A percentile compares a stretch with the other conserved stretches of the same genome.
These are phyloP conservation scores for Helianthus tuberosus DNA, from an alignment of 129 eudicot genomes.

Conservation along the genomic window DNA sequence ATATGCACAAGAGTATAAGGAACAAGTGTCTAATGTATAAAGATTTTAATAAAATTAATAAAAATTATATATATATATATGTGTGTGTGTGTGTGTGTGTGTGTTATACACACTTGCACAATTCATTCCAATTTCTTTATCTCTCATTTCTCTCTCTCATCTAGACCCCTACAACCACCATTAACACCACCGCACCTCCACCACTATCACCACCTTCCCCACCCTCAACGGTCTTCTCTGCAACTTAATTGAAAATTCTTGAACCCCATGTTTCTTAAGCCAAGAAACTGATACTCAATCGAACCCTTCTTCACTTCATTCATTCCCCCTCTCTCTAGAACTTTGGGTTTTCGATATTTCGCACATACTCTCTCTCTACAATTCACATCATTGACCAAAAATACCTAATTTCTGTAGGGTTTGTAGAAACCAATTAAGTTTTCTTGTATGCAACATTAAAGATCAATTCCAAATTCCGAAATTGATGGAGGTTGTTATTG, in stretches of 20 bases:
- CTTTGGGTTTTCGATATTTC: conserved; percentile 22
- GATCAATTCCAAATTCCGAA: conserved; percentile 21
- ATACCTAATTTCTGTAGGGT: conserved; percentile 4
- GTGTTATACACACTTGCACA: too few species aligned
- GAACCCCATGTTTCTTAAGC: neutral
- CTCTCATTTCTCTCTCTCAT: too few species aligned
- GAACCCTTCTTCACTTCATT: neutral
- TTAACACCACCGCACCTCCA: too few species aligned
- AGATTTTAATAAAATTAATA: too few species aligned
- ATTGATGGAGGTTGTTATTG: conserved; percentile 66
- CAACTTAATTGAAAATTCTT: conserved; percentile 32
- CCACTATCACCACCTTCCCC: too few species aligned
- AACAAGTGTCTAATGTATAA: too few species aligned
- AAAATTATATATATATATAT: too few species aligned
- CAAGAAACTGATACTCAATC: neutral
- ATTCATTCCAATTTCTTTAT: too few species aligned
- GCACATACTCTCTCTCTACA: conserved; percentile 2
- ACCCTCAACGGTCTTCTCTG: conserved; percentile 46
- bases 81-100: too few species aligned
- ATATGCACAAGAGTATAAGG: too few species aligned
- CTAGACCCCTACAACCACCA: too few species aligned
- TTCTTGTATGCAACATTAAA: conserved; percentile 32
- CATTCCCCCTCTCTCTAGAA: neutral
- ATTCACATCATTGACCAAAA: neutral
- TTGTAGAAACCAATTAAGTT: conserved; percentile 15